Evolutionary conservation across 2,329 filamentous ascomycete species (phyloP).

Genomic region (Colletotrichum sp.): DNA sequence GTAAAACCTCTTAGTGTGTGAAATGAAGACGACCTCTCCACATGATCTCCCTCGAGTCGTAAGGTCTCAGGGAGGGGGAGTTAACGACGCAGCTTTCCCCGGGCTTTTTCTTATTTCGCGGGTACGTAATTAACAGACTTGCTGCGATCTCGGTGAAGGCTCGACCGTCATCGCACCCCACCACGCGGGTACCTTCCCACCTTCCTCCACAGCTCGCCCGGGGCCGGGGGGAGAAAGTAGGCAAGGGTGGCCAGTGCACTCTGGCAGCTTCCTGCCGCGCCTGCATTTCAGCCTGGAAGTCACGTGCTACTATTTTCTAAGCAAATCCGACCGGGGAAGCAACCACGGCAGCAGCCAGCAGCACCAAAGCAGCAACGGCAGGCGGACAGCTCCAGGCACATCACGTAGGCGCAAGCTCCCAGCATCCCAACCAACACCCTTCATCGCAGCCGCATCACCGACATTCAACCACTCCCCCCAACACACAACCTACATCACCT

Average conservation of each 20-base stretch:
- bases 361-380: background rate
- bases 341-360: background rate
- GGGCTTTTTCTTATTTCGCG: conserved; percentile 6
- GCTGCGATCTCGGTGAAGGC: conserved; percentile 17
- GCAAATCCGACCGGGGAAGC: background rate
- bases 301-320: conserved; percentile 15
- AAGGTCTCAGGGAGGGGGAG: background rate
- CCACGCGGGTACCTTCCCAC: background rate
- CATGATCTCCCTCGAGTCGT: background rate
- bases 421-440: background rate
- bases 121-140: background rate
- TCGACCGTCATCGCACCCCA: conserved; percentile 12
- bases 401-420: conserved; percentile 21
- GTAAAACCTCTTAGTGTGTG: background rate
- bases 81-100: conserved; percentile 3
- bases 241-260: conserved; percentile 2
- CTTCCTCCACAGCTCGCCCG: background rate
- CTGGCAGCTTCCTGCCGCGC: background rate
- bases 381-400: conserved; percentile 21
- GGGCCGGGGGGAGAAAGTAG: background rate
- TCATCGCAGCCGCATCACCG: background rate
- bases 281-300: conserved; percentile 15
- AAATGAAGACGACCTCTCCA: background rate
- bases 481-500: background rate
- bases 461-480: background rate